These are phyloP conservation scores for Dactylonectria estremocensis DNA, from an alignment of 2,329 filamentous ascomycete species.

Conservation along the genomic window DNA sequence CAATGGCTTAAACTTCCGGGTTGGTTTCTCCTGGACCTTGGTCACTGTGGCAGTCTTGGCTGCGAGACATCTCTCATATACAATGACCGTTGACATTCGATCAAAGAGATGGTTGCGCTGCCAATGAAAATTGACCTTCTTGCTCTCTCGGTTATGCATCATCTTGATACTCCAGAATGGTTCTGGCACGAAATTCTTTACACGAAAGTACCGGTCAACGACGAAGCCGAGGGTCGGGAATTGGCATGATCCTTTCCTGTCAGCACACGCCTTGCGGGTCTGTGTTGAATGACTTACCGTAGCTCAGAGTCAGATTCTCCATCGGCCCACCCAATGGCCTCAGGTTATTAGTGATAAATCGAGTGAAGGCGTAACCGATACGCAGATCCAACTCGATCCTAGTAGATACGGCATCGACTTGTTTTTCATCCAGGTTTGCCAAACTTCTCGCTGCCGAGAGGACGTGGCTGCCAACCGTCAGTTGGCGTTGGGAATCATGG, in stretches of 20 bases:
- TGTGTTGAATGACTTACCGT: conserved; percentile 69
- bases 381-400: conserved; percentile 94
- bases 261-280: conserved; percentile 7
- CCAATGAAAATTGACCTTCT: conserved; percentile 90
- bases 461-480: conserved; percentile 76
- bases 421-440: conserved; percentile 84
- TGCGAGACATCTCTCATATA: conserved; percentile 87
- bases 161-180: conserved; percentile 94
- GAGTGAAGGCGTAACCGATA: conserved; percentile 93
- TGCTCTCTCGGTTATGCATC: conserved; percentile 81
- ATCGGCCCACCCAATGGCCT: conserved; percentile 79
- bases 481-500: not conserved
- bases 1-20: conserved; percentile 93
- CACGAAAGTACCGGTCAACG: conserved; percentile 94
- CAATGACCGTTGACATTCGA: conserved; percentile 81
- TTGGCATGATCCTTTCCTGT: conserved; percentile 82
- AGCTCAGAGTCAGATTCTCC: conserved; percentile 80
- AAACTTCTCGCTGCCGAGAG: conserved; percentile 85
- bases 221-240: conserved; percentile 98
- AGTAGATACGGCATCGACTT: conserved; percentile 89
- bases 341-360: conserved; percentile 87
- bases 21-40: conserved; percentile 91
- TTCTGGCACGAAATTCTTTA: conserved; percentile 94
- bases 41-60: conserved; percentile 85
- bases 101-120: conserved; percentile 88